Percentiles rank a stretch among this genome's conserved stretches.
Conservation (phyloP, 305 asterid species). For the Ajuga reptans region DNA sequence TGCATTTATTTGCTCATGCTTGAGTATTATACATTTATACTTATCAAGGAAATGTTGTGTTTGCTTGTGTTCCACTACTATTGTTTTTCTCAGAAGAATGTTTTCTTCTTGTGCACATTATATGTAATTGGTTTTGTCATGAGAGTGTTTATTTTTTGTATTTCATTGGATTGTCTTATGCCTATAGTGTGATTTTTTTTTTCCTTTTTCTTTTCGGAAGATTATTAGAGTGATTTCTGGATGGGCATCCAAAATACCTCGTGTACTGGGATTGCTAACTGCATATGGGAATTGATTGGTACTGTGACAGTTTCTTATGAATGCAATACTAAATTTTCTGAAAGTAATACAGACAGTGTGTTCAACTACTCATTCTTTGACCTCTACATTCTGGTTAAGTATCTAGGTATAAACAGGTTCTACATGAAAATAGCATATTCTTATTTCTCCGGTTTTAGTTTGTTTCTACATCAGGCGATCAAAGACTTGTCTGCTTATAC, state of each 20-base stretch:
- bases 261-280: constrained; percentile 9
- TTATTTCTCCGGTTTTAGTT: not conserved
- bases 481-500: constrained; percentile 13
- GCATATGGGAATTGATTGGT: constrained; percentile 4
- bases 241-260: constrained; percentile 6
- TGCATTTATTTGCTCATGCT: not conserved
- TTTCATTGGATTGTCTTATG: not conserved
- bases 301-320: not conserved
- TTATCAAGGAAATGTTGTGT: not conserved
- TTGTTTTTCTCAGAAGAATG: not conserved
- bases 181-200: not conserved
- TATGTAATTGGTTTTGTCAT: not conserved
- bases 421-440: not conserved
- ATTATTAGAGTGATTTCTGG: no score
- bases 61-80: not conserved
- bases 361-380: not conserved
- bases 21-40: not conserved
- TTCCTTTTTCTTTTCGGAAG: no score
- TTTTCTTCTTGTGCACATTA: not conserved
- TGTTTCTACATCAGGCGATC: not conserved
- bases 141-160: not conserved
- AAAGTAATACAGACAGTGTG: not conserved
- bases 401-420: not conserved
- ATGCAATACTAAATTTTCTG: constrained; percentile 1
- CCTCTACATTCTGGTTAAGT: not conserved